A percentile compares a stretch with the other conserved stretches of the same genome.
Evolutionary conservation across 306 rosid species (phyloP).

Genomic region (Leucaena leucocephala): DNA sequence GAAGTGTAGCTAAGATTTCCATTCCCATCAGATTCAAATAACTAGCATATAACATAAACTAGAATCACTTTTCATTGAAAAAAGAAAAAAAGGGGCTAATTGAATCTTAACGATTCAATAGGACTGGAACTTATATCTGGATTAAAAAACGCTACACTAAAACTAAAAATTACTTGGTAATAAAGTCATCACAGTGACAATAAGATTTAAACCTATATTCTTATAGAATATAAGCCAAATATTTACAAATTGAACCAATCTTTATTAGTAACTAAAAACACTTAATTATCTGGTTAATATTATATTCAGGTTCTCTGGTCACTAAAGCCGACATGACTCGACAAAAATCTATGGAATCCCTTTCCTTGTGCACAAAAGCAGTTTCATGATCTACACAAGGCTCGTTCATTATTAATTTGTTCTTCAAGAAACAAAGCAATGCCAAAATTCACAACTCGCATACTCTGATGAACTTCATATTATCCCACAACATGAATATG

Average conservation of each 20-base stretch:
- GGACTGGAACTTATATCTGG: background rate
- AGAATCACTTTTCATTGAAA: too few relatives aligned
- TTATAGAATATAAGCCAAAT: too few relatives aligned
- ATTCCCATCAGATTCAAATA: background rate
- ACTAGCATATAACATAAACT: background rate
- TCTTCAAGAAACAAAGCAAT: constrained; percentile 24
- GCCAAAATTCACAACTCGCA: constrained; percentile 14
- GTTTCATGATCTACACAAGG: background rate
- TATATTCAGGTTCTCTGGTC: background rate
- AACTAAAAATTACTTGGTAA: too few relatives aligned
- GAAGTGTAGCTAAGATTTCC: background rate
- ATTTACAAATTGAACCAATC: background rate
- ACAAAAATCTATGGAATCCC: background rate
- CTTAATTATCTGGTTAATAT: background rate
- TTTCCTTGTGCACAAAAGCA: background rate
- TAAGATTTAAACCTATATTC: too few relatives aligned
- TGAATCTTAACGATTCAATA: too few relatives aligned
- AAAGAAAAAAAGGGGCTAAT: too few relatives aligned
- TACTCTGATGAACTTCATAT: background rate
- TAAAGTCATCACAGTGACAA: too few relatives aligned
- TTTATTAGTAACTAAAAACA: background rate
- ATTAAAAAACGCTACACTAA: background rate
- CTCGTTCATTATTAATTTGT: constrained; percentile 1
- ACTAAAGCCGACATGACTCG: background rate
- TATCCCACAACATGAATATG: background rate